Evolutionary conservation across 371 early-diverging fungal genomes (phyloP).

Genomic region (Mucor indicus): DNA sequence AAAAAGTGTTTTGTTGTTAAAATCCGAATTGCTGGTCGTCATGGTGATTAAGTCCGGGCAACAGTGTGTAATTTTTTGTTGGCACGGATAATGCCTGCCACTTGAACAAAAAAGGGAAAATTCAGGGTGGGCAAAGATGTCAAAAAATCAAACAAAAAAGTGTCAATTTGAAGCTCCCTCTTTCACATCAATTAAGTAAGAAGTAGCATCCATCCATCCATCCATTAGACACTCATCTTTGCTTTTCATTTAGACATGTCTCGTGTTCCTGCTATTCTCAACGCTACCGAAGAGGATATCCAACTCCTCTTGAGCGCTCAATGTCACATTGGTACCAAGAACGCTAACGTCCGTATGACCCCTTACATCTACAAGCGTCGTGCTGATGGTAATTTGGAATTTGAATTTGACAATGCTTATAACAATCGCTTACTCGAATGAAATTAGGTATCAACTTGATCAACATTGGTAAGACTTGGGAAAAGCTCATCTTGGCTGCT

Average conservation of each 20-base stretch:
- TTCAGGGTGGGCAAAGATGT: too few species aligned
- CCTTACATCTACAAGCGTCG: slow-evolving; percentile 95
- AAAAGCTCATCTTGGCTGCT: slow-evolving; percentile 98
- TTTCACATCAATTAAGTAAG: slow-evolving; percentile 26
- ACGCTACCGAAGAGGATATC: slow-evolving; percentile 87
- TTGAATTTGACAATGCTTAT: not conserved
- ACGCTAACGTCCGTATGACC: slow-evolving; percentile 85
- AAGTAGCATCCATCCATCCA: slow-evolving; percentile 2
- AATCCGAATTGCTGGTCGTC: too few species aligned
- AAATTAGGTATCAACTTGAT: slow-evolving; percentile 81
- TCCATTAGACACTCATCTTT: too few species aligned
- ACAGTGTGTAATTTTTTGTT: too few species aligned
- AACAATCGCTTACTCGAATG: not conserved
- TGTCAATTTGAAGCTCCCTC: slow-evolving; percentile 29
- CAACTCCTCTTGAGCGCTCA: slow-evolving; percentile 92
- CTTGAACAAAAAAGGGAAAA: too few species aligned
- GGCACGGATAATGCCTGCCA: too few species aligned
- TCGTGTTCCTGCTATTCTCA: slow-evolving; percentile 45
- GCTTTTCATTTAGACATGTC: too few species aligned
- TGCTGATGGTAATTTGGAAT: slow-evolving; percentile 87
- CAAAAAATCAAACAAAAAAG: too few species aligned
- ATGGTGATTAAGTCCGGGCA: too few species aligned
- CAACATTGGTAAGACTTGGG: slow-evolving; percentile 99
- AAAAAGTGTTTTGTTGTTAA: too few species aligned
- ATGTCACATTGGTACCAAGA: slow-evolving; percentile 91